Base-by-base conservation (phyloP, 805 yeast genomes). In the Torulaspora microellipsoides region DNA sequence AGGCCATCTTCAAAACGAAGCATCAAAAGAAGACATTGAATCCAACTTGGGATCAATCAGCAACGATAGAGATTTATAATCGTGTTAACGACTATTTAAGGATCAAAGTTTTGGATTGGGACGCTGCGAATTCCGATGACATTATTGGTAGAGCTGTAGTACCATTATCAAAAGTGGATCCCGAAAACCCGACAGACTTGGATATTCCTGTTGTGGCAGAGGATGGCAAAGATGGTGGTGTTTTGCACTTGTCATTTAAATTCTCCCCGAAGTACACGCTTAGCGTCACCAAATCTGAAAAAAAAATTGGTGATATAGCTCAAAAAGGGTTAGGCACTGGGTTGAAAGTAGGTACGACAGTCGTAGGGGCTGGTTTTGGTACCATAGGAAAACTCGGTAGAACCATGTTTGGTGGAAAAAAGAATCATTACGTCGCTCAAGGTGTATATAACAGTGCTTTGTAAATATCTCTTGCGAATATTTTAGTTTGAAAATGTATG, bases 51-150 rank as follows among this genome's bases (percentile, higher is more conserved):
- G 83, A 90, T 61, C 96, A 89, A 69, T 61, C 67, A 13, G 75
- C 80, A 34, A 64, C 72, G 11, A 69, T 81, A 31, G 75, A 74
- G 29, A 69, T 89, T 20, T 58, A 70, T 17, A 83, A 84, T 62
- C 76, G 87, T 59, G 78, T 74, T 43, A 79, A 78, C 55, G 78
- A 85, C 9, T 62, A 64, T 3, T 60, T 90, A 40, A 69, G 68
- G 44, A 71, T 86, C 43, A 76, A 72, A 44, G 78, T 85, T 12
- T 73, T 60, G 58, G 99, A 93, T 62, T 91, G 97, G 96, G 99
- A 93, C 66, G 78, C 91, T 51, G 96, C 96, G 53, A 81, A 87
- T 36, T 78, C 77, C 47, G 91, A 93, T 65, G 99, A 93, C 64
- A 70, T 72, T 50, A 72, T 93, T 43, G 95, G 98, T 44, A 70